phyloP scores from a whole-genome alignment of 2,329 filamentous ascomycete genomes.

The Fusarium tricinctum region DNA sequence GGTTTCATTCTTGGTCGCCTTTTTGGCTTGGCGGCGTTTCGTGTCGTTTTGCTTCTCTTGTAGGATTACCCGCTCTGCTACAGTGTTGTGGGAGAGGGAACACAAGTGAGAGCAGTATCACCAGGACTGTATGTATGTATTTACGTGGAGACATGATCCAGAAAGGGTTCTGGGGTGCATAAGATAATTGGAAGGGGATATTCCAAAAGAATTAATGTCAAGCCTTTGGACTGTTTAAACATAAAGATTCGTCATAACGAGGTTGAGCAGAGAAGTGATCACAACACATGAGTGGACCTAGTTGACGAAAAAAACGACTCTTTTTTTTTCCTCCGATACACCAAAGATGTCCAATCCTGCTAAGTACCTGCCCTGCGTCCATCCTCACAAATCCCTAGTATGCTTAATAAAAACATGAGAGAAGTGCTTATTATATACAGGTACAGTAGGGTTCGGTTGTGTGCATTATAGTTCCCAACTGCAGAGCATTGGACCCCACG shows the following conservation, averaged over 20 bases:
- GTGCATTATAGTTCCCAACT: conserved; percentile 51
- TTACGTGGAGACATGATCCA: conserved; percentile 25
- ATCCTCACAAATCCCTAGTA: conserved; percentile 36
- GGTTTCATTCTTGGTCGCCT: conserved; percentile 22
- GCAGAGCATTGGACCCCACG: conserved; percentile 48
- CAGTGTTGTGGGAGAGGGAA: conserved; percentile 19
- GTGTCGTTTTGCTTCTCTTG: conserved; percentile 38
- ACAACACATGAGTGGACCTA: neutral
- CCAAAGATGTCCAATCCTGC: conserved; percentile 35
- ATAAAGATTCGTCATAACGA: neutral
- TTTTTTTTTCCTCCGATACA: conserved; percentile 29
- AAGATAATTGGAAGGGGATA: conserved; percentile 19
- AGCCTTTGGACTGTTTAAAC: conserved; percentile 6
- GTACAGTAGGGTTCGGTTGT: conserved; percentile 48
- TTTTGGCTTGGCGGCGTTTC: conserved; percentile 26
- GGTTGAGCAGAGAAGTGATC: conserved; percentile 4
- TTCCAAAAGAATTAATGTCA: conserved; percentile 34
- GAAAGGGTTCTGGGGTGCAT: conserved; percentile 22
- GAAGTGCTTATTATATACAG: conserved; percentile 52
- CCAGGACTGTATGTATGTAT: conserved; percentile 36
- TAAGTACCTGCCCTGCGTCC: conserved; percentile 37
- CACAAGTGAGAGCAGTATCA: conserved; percentile 9
- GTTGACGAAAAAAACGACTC: conserved; percentile 32
- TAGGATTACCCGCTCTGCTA: conserved; percentile 39
- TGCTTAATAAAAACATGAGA: conserved; percentile 39